Conservation (phyloP, 2,329 filamentous ascomycete genomes). For the Aspergillus bombycis region DNA sequence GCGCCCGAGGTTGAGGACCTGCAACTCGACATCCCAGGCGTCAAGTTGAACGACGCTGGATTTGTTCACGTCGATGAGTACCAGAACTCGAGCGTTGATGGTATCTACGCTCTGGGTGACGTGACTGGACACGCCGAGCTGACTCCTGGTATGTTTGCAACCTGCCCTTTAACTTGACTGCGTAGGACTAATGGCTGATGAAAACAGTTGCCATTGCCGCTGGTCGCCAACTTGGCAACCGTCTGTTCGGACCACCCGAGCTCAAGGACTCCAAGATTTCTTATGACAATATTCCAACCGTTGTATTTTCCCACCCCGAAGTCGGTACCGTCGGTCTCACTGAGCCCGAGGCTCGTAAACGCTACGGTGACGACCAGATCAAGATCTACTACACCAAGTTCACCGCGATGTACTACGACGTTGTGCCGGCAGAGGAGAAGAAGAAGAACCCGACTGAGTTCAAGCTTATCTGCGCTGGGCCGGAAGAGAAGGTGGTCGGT, state of each 20-base stretch:
- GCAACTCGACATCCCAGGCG: slow-evolving; percentile 44
- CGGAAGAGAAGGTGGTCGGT: slow-evolving; percentile 55
- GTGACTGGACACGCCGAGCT: slow-evolving; percentile 56
- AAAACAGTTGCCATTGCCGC: slow-evolving; percentile 54
- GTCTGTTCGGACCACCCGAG: slow-evolving; percentile 52
- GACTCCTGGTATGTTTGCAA: slow-evolving; percentile 48
- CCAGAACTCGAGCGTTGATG: slow-evolving; percentile 53
- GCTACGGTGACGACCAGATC: slow-evolving; percentile 54
- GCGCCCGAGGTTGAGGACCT: slow-evolving; percentile 49
- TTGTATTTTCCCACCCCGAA: slow-evolving; percentile 57
- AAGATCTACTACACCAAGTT: slow-evolving; percentile 56
- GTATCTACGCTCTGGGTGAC: slow-evolving; percentile 55
- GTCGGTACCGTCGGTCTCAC: slow-evolving; percentile 55
- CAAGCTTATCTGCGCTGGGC: slow-evolving; percentile 53
- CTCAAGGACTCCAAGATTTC: slow-evolving; percentile 48
- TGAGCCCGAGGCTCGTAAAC: slow-evolving; percentile 51
- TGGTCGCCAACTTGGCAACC: slow-evolving; percentile 53
- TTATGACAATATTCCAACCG: slow-evolving; percentile 56
- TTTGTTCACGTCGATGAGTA: slow-evolving; percentile 53
- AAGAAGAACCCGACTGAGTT: slow-evolving; percentile 54
- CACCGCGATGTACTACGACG: slow-evolving; percentile 53
- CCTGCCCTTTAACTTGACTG: background rate
- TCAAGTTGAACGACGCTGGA: slow-evolving; percentile 44
- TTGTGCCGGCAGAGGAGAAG: slow-evolving; percentile 53
- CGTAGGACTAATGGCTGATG: background rate